These are phyloP conservation scores for Suillus luteus DNA, from an alignment of 768 basidiomycete species.

Conservation along the genomic window DNA sequence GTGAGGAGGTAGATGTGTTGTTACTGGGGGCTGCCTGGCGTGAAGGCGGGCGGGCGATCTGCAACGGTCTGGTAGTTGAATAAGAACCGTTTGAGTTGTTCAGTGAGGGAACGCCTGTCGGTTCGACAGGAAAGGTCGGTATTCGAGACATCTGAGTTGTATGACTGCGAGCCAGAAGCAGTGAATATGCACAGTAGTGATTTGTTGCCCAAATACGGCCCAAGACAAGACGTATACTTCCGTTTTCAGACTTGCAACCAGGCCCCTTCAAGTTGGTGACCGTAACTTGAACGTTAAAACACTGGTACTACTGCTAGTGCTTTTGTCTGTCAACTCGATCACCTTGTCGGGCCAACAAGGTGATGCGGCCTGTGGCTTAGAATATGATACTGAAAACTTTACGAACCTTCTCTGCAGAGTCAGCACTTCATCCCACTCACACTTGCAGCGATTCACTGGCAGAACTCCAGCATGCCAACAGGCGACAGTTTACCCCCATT, in stretches of 20 bases:
- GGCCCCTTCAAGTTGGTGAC: no score
- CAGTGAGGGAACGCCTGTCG: slow-evolving; percentile 44
- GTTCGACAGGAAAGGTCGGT: slow-evolving; percentile 51
- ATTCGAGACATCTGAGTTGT: slow-evolving; percentile 53
- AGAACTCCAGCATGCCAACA: background rate
- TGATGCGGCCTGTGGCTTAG: background rate
- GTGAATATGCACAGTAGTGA: background rate
- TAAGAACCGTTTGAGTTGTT: slow-evolving; percentile 42
- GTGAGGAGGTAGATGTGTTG: slow-evolving; percentile 37
- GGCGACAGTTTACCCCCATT: slow-evolving; percentile 4
- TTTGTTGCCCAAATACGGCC: background rate
- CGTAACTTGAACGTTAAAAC: no score
- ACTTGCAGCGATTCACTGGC: background rate
- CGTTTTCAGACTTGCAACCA: background rate
- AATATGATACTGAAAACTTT: background rate
- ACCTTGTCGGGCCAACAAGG: background rate
- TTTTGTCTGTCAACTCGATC: background rate
- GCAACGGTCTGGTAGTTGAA: slow-evolving; percentile 54
- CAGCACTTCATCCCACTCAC: background rate
- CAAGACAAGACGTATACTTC: background rate
- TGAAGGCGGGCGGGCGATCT: slow-evolving; percentile 58
- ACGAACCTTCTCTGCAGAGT: background rate
- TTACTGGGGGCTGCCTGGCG: slow-evolving; percentile 56
- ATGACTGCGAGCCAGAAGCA: background rate
- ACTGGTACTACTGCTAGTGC: background rate